Conservation (phyloP, 1,284 basidiomycete genomes). For the Tetrapyrgos nigripes region DNA sequence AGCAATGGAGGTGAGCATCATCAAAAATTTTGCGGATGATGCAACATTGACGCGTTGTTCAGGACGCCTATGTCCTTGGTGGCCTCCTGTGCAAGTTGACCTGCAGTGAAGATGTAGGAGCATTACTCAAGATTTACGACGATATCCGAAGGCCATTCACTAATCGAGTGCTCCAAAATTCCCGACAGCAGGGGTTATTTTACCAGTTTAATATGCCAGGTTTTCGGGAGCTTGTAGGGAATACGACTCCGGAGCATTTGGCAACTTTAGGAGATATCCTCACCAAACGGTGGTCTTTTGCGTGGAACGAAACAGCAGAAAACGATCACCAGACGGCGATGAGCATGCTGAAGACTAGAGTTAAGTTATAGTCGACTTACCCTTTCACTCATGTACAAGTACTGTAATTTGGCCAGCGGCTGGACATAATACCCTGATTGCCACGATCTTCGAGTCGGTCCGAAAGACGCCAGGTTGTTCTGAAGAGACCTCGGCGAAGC, state of each 20-base stretch:
- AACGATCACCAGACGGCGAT: background rate
- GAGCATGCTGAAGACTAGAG: background rate
- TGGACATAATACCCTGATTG: no score
- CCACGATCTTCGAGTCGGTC: no score
- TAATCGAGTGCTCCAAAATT: slow-evolving; percentile 21
- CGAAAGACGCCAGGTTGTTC: no score
- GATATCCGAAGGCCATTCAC: slow-evolving; percentile 24
- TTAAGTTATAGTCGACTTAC: no score
- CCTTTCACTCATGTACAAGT: no score
- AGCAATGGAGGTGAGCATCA: slow-evolving; percentile 35
- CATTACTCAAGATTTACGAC: slow-evolving; percentile 23
- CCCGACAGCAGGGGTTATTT: slow-evolving; percentile 21
- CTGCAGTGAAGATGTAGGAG: slow-evolving; percentile 1
- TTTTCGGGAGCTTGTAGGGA: slow-evolving; percentile 5
- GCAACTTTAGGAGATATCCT: background rate
- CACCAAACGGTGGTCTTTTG: slow-evolving; percentile 3
- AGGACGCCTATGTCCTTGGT: slow-evolving; percentile 30
- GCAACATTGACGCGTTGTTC: background rate
- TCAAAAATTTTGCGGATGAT: no score
- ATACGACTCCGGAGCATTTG: slow-evolving; percentile 8
- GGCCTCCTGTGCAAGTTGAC: slow-evolving; percentile 11
- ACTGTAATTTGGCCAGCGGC: no score
- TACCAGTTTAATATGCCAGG: slow-evolving; percentile 20
- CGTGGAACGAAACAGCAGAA: slow-evolving; percentile 4
- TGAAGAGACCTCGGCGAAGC: no score